phyloP scores from a whole-genome alignment of 169 alveolate genomes.

The Plasmodium ovale region DNA sequence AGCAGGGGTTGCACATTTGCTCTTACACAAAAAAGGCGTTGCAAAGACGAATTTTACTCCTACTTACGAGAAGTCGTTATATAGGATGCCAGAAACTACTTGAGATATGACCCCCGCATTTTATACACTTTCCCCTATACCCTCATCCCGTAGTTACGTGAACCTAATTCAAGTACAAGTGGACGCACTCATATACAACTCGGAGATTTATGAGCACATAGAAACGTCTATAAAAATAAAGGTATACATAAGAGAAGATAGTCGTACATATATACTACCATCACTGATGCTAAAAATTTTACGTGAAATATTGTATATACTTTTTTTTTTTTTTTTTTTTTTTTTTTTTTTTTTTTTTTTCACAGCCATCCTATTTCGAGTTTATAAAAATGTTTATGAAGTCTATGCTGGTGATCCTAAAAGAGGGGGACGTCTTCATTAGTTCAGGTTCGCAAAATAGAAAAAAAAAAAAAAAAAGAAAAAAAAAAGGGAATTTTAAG shows the following conservation, averaged over 20 bases:
- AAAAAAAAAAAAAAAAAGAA: not conserved
- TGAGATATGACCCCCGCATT: not conserved
- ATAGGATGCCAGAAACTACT: too few relatives aligned
- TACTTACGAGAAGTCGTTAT: not conserved
- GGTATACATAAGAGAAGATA: constrained; percentile 8
- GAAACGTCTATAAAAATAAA: constrained; percentile 38
- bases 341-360: not conserved
- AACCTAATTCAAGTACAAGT: constrained; percentile 58
- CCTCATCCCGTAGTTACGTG: constrained; percentile 20
- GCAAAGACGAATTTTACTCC: not conserved
- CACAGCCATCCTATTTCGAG: constrained; percentile 51
- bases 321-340: not conserved
- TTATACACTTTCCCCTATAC: not conserved
- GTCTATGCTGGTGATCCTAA: constrained; percentile 30
- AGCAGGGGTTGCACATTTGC: too few relatives aligned
- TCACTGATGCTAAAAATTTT: too few relatives aligned
- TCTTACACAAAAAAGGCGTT: too few relatives aligned
- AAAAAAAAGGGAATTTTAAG: not conserved
- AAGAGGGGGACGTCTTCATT: constrained; percentile 49
- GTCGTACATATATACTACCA: not conserved
- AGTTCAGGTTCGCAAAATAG: constrained; percentile 21
- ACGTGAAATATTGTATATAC: too few relatives aligned
- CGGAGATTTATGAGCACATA: constrained; percentile 31
- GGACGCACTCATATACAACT: constrained; percentile 47
- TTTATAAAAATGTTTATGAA: constrained; percentile 44